Evolutionary conservation across 2,329 filamentous ascomycete genomes (phyloP).

Genomic region (Alternaria dauci): DNA sequence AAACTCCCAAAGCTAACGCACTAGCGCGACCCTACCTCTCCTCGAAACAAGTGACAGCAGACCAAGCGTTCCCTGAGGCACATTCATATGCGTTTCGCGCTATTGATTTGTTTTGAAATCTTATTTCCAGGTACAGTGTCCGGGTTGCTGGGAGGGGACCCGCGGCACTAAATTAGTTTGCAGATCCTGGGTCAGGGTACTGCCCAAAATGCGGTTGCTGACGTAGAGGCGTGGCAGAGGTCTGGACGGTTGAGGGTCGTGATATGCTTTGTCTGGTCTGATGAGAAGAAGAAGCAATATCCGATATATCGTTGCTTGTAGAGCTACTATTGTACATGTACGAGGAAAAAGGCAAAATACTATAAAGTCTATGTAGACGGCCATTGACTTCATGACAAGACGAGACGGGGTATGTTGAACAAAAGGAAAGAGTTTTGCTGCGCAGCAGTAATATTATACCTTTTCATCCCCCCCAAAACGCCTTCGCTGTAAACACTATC

Average conservation of each 20-base stretch:
- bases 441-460: constrained; percentile 7
- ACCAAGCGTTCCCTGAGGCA: constrained; percentile 1
- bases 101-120: constrained; percentile 10
- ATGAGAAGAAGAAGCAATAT: not conserved
- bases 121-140: not conserved
- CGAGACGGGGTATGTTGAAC: constrained; percentile 4
- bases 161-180: not conserved
- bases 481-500: constrained; percentile 2
- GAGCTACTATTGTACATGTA: not conserved
- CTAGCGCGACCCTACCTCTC: constrained; percentile 1
- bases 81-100: constrained; percentile 6
- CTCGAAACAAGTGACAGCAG: constrained; percentile 6
- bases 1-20: not conserved
- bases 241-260: not conserved
- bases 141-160: constrained; percentile 5
- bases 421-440: constrained; percentile 4
- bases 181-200: not conserved
- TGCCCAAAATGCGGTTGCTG: not conserved
- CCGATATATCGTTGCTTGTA: not conserved
- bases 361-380: not conserved
- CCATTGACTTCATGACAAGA: not conserved
- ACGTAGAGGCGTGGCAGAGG: not conserved
- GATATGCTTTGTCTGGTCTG: not conserved
- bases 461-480: not conserved
- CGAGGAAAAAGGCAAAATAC: not conserved